Percentiles rank a stretch among this genome's conserved stretches.
Evolutionary conservation across 208 protist genomes (phyloP).

Genomic region (Acanthamoeba sp.): DNA sequence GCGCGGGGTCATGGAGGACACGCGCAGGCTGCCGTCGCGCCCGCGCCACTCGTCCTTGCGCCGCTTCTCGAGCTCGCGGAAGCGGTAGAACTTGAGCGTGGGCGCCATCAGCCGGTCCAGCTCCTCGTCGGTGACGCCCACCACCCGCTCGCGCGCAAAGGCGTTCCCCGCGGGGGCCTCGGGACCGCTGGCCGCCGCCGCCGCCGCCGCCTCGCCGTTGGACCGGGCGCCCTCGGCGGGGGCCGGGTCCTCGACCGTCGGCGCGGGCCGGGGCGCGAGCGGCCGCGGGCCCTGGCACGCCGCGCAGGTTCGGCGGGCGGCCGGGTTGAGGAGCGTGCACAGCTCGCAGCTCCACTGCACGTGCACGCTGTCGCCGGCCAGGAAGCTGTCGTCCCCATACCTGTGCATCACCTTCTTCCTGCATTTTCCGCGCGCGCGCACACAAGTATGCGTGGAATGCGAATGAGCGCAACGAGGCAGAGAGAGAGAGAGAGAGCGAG

Average conservation of each 20-base stretch:
- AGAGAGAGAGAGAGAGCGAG: background rate
- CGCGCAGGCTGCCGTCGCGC: background rate
- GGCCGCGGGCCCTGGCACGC: background rate
- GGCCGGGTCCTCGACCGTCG: too few species aligned
- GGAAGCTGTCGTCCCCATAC: conserved; percentile 1
- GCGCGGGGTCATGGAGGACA: background rate
- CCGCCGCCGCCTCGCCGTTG: background rate
- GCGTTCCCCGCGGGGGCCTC: background rate
- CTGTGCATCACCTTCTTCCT: conserved; percentile 10
- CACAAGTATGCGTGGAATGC: too few species aligned
- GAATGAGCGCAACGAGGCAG: too few species aligned
- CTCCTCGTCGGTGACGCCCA: conserved; percentile 11
- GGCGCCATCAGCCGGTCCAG: background rate
- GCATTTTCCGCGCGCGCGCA: background rate
- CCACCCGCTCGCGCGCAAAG: background rate
- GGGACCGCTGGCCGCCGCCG: background rate
- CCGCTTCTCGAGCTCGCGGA: conserved; percentile 38
- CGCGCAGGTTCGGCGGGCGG: background rate
- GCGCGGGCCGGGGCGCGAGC: background rate
- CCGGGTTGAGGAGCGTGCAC: background rate
- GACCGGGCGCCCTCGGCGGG: too few species aligned
- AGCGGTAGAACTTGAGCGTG: conserved; percentile 55
- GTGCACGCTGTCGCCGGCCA: background rate
- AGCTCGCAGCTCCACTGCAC: conserved; percentile 3
- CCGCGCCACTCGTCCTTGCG: background rate